Conservation (phyloP, 805 yeast genomes). For the Candida cerambycidarum region DNA sequence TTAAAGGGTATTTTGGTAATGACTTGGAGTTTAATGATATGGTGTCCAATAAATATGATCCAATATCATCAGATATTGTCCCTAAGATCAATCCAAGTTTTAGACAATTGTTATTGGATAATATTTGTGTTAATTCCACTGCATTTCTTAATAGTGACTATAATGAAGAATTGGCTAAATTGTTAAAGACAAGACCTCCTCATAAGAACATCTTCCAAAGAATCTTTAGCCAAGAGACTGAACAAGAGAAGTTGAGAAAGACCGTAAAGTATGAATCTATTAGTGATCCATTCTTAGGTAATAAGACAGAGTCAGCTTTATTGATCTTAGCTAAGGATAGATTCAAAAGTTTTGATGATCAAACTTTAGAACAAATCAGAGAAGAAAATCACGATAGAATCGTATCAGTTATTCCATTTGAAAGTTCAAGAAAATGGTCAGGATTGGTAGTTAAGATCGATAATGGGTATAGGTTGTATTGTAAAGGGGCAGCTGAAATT, state of each 20-base stretch:
- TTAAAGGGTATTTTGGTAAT: slow-evolving; percentile 66
- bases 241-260: slow-evolving; percentile 13
- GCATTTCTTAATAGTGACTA: slow-evolving; percentile 75
- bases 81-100: slow-evolving; percentile 21
- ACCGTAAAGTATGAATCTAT: slow-evolving; percentile 16
- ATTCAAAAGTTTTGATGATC: slow-evolving; percentile 46
- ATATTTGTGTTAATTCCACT: slow-evolving; percentile 78
- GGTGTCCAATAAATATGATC: slow-evolving; percentile 18
- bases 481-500: slow-evolving; percentile 96
- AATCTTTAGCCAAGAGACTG: slow-evolving; percentile 18
- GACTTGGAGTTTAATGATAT: slow-evolving; percentile 53
- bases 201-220: slow-evolving; percentile 28
- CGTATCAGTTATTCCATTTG: slow-evolving; percentile 83
- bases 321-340: slow-evolving; percentile 62
- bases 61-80: slow-evolving; percentile 24
- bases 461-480: slow-evolving; percentile 56
- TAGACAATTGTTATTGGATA: slow-evolving; percentile 39
- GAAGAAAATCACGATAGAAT: slow-evolving; percentile 29
- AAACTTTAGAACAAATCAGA: slow-evolving; percentile 45
- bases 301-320: slow-evolving; percentile 92
- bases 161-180: slow-evolving; percentile 30
- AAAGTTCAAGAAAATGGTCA: slow-evolving; percentile 91
- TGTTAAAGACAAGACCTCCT: slow-evolving; percentile 29
- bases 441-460: slow-evolving; percentile 64
- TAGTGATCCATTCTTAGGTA: slow-evolving; percentile 75